Conservation (phyloP, 345 rosid genomes). For the Eucalyptus paniculata region DNA sequence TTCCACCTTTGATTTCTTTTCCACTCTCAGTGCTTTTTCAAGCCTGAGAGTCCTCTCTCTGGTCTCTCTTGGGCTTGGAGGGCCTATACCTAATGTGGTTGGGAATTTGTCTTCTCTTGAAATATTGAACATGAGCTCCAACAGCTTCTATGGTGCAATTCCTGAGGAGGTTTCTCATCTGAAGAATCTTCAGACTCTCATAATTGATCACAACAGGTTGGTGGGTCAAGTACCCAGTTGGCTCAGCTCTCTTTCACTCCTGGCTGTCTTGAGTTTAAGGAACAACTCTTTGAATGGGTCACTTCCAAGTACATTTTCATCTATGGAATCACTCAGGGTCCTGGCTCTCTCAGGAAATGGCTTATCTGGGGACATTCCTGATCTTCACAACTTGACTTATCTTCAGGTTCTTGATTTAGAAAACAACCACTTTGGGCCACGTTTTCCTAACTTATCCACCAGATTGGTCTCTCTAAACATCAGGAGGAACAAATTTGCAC, state of each 20-base stretch:
- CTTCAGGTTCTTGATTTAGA: conserved; percentile 49
- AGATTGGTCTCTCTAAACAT: conserved; percentile 19
- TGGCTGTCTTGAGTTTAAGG: conserved; percentile 43
- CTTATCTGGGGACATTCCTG: conserved; percentile 44
- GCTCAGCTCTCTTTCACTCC: conserved; percentile 16
- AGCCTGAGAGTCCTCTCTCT: conserved; percentile 46
- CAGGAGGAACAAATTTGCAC: conserved; percentile 36
- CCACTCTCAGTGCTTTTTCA: conserved; percentile 12
- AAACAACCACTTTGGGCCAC: conserved; percentile 38
- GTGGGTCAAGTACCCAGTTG: conserved; percentile 29
- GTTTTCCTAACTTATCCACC: conserved; percentile 28
- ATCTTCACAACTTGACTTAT: conserved; percentile 27
- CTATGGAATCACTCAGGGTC: conserved; percentile 20
- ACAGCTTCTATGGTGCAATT: conserved; percentile 25
- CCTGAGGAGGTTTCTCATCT: conserved; percentile 29
- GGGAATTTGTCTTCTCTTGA: conserved; percentile 35
- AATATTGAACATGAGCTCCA: conserved; percentile 45
- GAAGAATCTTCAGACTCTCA: conserved; percentile 34
- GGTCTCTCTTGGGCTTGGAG: conserved; percentile 41
- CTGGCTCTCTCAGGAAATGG: conserved; percentile 24
- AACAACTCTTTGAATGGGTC: conserved; percentile 41
- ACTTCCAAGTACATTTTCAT: conserved; percentile 21
- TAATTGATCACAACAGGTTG: conserved; percentile 35
- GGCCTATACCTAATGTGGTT: conserved; percentile 29
- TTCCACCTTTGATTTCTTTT: conserved; percentile 20